Evolutionary conservation across 805 yeast species (phyloP), one percentile per base, ranked within the genome.

Genomic region (Metschnikowia vanudenii): DNA sequence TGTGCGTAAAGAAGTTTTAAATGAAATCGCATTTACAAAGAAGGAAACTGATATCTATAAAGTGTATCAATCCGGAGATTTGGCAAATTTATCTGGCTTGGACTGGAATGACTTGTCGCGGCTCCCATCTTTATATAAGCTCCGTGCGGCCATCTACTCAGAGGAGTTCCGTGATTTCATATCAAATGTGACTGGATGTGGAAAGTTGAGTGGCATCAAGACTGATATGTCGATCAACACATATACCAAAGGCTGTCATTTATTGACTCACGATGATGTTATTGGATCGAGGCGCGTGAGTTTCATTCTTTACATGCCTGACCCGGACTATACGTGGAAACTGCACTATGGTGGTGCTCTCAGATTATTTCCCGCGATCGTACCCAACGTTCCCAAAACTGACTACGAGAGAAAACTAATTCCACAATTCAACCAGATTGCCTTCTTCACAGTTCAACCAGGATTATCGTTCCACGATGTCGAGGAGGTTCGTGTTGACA

Each of bases 11-110:
- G 99, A 94, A 64, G 90, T 95, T 20, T 77, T 88, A 53, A 68
- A 75, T 2, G 85, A 90, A 59, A 84, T 94, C 51, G 94, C 88
- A 37, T 94, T 95, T 73, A 90, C 98, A 9, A 81, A 84, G 56
- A 94, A 95, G 65, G 99, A 95, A 65, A 94, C 99, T 0, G 99
- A 94, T 62, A 94, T 94, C 52, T 94, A 94, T 67, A 91, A 88
- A 64, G 96, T 92, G 26, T 82, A 68, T 69, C 97, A 84, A 72
- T 87, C 80, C 68, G 99, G 85, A 62, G 97, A 89, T 66, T 76
- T 94, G 55, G 96, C 97, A 35, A 95, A 94, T 63, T 68, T 94
- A 36, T 85, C 94, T 0, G 97, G 97, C 1, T 73, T 94, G 51
- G 80, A 89, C 51, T 76, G 83, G 74, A 79, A 81, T 45, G 96